Evolutionary conservation across 1,284 basidiomycete genomes (phyloP), one percentile per base, ranked within the genome.

Genomic region (Anthracocystis setariae): DNA sequence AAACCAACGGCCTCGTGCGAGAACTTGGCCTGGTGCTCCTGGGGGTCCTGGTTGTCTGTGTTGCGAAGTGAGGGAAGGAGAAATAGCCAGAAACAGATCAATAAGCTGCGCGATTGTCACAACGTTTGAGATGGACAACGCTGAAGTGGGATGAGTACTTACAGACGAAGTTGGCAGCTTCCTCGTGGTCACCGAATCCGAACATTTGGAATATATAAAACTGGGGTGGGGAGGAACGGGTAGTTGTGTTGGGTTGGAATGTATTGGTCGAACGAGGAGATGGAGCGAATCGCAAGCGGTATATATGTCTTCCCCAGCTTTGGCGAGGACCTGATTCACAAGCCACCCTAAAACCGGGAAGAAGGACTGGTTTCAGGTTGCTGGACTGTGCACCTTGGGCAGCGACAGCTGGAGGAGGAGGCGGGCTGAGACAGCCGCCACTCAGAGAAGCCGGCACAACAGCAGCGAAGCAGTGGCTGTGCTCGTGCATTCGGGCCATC

Each of bases 1-100:
- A 84, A 88, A 51, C 87, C 88, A 75, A 90, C 87, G 74, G 90
- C 85, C 82, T 90, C 89, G 82, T 90, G 89, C 20, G 88, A 87
- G 52, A 66, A 76, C 68, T 79, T 79, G 73, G 48, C 50, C 63
- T 78, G 38, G 72, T 76, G 76, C 52, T 66, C 44, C 38, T 47
- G 60, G 8, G 70, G 64, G 53, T 73, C 57, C n/a, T 52, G 24
- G 65, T 73, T 73, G 65, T 73, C 70, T 73, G 33, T 33, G 18
- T 13, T 18, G 13, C 8, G 3, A 47, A 32, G 4, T 12, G n/a
- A 21, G 8, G 20, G 9, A 29, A 27, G 23, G 18, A 38, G 44
- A n/a, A 32, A 15, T 15, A 35, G 39, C 27, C 1, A 35, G n/a
- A 9, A 35, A 5, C 8, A 5, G 5, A 33, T 43, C 18, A 17